phyloP scores from a whole-genome alignment of 2,329 filamentous ascomycete species.

The Scedosporium minutisporum region DNA sequence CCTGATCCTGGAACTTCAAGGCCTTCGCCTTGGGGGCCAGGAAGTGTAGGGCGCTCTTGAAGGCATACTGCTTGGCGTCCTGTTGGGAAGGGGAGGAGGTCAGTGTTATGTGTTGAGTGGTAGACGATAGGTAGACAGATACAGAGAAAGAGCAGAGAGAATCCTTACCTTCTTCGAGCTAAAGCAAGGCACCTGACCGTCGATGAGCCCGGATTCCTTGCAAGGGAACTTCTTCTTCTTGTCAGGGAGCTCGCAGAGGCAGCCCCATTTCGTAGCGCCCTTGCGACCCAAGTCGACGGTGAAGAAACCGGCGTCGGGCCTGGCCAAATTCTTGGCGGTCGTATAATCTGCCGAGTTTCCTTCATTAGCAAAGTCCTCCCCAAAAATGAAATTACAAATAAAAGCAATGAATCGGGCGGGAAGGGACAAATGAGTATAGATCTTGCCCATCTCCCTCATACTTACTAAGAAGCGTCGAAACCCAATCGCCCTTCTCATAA shows the following conservation, averaged over 20 bases:
- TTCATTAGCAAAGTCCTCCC: background rate
- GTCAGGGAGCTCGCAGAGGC: slow-evolving; percentile 15
- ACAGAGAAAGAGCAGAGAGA: background rate
- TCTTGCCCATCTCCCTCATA: background rate
- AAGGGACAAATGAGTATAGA: background rate
- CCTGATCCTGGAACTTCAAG: no score
- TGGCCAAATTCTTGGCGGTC: slow-evolving; percentile 9
- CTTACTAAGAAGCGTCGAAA: background rate
- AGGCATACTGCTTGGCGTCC: background rate
- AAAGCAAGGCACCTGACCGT: slow-evolving; percentile 25
- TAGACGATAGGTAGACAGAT: background rate
- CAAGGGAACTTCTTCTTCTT: slow-evolving; percentile 15
- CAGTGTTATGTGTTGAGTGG: background rate
- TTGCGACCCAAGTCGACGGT: slow-evolving; percentile 15
- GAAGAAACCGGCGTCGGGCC: slow-evolving; percentile 12
- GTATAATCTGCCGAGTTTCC: slow-evolving; percentile 8
- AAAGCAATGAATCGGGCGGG: background rate
- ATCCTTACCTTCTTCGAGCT: slow-evolving; percentile 33
- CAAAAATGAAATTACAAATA: no score
- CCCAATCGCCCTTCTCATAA: slow-evolving; percentile 9
- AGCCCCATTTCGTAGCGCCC: slow-evolving; percentile 14
- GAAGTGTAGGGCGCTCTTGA: no score
- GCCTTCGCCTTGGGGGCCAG: no score
- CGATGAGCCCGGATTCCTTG: slow-evolving; percentile 23
- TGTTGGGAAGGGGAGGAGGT: background rate